Conservation (phyloP, 2,329 filamentous ascomycete genomes). For the Coniochaeta hoffmannii region DNA sequence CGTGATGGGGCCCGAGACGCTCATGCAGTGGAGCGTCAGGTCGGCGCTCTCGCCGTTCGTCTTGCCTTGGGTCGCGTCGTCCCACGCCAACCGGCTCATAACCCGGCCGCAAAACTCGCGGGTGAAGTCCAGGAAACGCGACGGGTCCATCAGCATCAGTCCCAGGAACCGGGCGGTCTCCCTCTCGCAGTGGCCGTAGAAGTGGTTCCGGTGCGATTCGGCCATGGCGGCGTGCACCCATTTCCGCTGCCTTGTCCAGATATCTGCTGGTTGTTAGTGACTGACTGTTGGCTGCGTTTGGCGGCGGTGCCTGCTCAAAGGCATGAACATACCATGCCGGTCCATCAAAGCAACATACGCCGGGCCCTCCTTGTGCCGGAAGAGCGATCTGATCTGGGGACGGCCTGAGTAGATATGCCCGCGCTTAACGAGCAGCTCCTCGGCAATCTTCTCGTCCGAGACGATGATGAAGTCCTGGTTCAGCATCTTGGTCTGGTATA, state of each 20-base stretch:
- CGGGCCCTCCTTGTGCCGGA: constrained; percentile 39
- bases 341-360: constrained; percentile 44
- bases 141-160: constrained; percentile 37
- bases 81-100: constrained; percentile 42
- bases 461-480: constrained; percentile 35
- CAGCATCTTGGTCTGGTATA: constrained; percentile 33
- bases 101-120: constrained; percentile 42
- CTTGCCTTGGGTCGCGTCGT: constrained; percentile 37
- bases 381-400: constrained; percentile 40
- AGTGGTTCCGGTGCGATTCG: constrained; percentile 28
- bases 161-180: constrained; percentile 38
- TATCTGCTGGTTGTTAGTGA: constrained; percentile 23
- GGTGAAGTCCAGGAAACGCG: constrained; percentile 35
- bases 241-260: constrained; percentile 40
- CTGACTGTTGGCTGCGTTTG: not conserved
- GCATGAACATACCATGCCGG: constrained; percentile 30
- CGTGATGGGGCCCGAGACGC: constrained; percentile 41
- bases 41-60: constrained; percentile 38
- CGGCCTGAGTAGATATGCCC: constrained; percentile 42
- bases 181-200: constrained; percentile 40
- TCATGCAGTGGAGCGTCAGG: constrained; percentile 41
- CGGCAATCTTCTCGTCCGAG: constrained; percentile 39
- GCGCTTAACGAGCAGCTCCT: constrained; percentile 39
- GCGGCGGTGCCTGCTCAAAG: not conserved
- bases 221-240: constrained; percentile 42